These are phyloP conservation scores for Cucurbita moschata DNA, from an alignment of 306 rosid genomes.

Conservation along the genomic window DNA sequence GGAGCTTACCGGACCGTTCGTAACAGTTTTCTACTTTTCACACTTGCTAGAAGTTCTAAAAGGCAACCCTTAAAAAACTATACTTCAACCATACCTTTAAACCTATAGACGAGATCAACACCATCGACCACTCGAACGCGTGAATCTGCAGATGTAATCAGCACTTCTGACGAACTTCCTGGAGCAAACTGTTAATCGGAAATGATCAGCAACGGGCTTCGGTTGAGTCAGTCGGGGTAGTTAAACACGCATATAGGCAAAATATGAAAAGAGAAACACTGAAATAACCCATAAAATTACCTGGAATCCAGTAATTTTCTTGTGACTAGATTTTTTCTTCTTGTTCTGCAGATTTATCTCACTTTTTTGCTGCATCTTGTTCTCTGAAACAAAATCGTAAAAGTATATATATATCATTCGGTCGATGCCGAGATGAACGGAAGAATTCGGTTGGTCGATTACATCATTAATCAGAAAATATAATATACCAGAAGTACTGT, in stretches of 20 bases:
- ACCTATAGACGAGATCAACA: constrained; percentile 73
- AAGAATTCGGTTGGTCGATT: constrained; percentile 1
- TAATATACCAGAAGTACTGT: constrained; percentile 63
- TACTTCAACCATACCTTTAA: constrained; percentile 51
- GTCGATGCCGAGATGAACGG: background rate
- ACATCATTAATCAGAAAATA: background rate
- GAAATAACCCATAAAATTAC: constrained; percentile 23
- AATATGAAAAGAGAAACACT: background rate
- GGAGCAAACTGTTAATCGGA: constrained; percentile 77
- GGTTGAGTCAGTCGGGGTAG: background rate
- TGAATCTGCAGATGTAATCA: constrained; percentile 92
- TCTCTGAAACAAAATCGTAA: constrained; percentile 30
- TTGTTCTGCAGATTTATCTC: constrained; percentile 88
- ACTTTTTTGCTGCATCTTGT: constrained; percentile 68
- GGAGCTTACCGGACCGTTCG: background rate
- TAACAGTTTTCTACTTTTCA: background rate
- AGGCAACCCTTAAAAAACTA: background rate
- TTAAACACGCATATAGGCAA: background rate
- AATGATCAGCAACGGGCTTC: constrained; percentile 15
- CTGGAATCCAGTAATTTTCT: constrained; percentile 98
- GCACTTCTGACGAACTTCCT: constrained; percentile 87
- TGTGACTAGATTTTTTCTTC: constrained; percentile 81
- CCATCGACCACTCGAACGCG: constrained; percentile 85
- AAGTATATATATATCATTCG: constrained; percentile 6
- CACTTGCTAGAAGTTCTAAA: background rate